Percentiles rank a stretch among this genome's conserved stretches.
Evolutionary conservation across 306 rosid genomes (phyloP).

Genomic region (Cucurbita moschata): DNA sequence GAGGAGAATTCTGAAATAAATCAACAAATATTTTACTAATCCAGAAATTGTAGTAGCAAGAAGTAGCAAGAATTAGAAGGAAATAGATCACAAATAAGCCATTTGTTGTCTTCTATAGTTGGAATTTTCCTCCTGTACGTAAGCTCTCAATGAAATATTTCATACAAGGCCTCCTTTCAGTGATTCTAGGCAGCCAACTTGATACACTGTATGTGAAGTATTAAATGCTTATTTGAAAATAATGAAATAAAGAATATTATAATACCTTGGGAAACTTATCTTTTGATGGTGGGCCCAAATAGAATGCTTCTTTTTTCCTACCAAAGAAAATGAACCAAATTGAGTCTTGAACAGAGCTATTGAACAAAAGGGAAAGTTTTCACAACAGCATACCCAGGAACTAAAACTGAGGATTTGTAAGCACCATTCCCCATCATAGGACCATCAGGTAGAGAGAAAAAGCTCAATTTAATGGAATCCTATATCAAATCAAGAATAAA

Average conservation of each 20-base stretch:
- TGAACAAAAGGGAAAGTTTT: slow-evolving; percentile 11
- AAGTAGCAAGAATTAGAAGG: not conserved
- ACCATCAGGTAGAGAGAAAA: slow-evolving; percentile 94
- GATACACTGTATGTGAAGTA: not conserved
- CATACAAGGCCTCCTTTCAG: not conserved
- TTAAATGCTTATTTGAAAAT: not conserved
- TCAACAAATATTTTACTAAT: not conserved
- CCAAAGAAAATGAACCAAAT: slow-evolving; percentile 11
- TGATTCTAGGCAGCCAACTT: not conserved
- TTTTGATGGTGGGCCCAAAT: slow-evolving; percentile 73
- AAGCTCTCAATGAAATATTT: not conserved
- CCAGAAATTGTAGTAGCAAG: not conserved
- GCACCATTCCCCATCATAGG: slow-evolving; percentile 69
- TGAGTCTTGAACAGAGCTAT: not conserved
- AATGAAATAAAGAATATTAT: not conserved
- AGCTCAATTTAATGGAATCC: slow-evolving; percentile 64
- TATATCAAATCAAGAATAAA: slow-evolving; percentile 11
- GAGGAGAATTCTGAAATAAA: slow-evolving; percentile 47
- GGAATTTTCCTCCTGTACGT: not conserved
- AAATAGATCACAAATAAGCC: not conserved
- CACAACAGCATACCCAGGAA: slow-evolving; percentile 62
- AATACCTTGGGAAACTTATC: slow-evolving; percentile 86
- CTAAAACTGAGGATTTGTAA: slow-evolving; percentile 53
- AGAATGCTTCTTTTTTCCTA: slow-evolving; percentile 79
- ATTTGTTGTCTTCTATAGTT: not conserved